Evolutionary conservation across 768 basidiomycete genomes (phyloP).

Genomic region (Arthromyces matolae): DNA sequence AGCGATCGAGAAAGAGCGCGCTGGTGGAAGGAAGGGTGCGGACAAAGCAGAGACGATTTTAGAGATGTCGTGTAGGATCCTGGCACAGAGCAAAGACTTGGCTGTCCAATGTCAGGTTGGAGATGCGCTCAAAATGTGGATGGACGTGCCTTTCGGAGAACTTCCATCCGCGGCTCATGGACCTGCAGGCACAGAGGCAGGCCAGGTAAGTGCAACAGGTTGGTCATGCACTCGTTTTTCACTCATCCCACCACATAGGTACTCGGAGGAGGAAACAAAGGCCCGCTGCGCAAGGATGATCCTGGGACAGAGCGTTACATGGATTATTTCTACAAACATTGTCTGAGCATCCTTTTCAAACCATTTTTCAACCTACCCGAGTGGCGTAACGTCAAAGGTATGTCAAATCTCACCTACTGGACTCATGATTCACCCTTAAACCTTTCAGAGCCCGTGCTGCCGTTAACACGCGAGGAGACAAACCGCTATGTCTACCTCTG

Average conservation of each 20-base stretch:
- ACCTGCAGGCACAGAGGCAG: conserved; percentile 29
- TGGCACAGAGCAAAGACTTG: conserved; percentile 77
- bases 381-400: conserved; percentile 40
- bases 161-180: conserved; percentile 24
- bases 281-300: conserved; percentile 67
- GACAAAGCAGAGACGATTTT: conserved; percentile 72
- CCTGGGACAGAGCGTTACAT: conserved; percentile 85
- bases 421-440: conserved; percentile 2
- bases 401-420: neutral
- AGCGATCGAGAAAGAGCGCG: conserved; percentile 66
- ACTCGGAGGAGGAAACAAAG: conserved; percentile 35
- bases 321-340: conserved; percentile 90
- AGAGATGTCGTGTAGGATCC: conserved; percentile 68
- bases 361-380: conserved; percentile 76
- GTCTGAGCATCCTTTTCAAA: conserved; percentile 71
- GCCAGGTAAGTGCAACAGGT: conserved; percentile 20
- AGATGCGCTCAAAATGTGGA: conserved; percentile 77
- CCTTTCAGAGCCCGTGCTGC: conserved; percentile 47
- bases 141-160: conserved; percentile 66
- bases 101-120: conserved; percentile 89
- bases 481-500: conserved; percentile 87
- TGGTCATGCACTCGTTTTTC: neutral
- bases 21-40: conserved; percentile 49
- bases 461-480: conserved; percentile 67
- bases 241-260: conserved; percentile 30